Evolutionary conservation across 2,329 filamentous ascomycete genomes (phyloP).

Genomic region (Cylindrodendrum hubeiense): DNA sequence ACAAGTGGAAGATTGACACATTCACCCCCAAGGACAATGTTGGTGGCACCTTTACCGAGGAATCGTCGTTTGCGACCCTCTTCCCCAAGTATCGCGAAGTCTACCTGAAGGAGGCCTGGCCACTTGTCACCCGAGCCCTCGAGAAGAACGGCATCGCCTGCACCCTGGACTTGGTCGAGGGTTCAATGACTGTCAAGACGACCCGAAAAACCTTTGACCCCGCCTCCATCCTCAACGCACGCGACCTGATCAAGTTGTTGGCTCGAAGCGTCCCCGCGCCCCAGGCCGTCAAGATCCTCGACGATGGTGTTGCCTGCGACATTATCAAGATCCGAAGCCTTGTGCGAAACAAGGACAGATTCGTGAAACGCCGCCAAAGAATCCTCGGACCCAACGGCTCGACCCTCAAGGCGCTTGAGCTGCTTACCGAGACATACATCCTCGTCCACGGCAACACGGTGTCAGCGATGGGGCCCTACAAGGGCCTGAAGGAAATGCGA

Average conservation of each 20-base stretch:
- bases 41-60: constrained; percentile 89
- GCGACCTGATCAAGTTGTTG: constrained; percentile 93
- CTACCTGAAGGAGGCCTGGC: constrained; percentile 94
- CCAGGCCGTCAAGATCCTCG: constrained; percentile 93
- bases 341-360: constrained; percentile 93
- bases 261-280: constrained; percentile 92
- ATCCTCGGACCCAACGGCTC: constrained; percentile 92
- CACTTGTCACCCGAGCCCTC: constrained; percentile 86
- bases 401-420: constrained; percentile 92
- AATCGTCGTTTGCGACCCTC: constrained; percentile 87
- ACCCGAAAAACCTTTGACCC: constrained; percentile 93
- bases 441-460: constrained; percentile 98
- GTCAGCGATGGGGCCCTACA: constrained; percentile 90
- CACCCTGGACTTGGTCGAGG: constrained; percentile 93
- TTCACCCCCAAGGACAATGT: constrained; percentile 90
- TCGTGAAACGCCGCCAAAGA: constrained; percentile 92
- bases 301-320: constrained; percentile 92
- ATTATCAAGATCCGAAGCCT: constrained; percentile 95
- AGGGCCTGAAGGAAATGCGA: constrained; percentile 92
- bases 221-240: constrained; percentile 90
- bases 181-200: constrained; percentile 96
- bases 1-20: constrained; percentile 93
- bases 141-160: constrained; percentile 92
- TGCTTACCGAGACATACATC: constrained; percentile 92
- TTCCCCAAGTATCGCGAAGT: constrained; percentile 98